A percentile compares a stretch with the other conserved stretches of the same genome.
Conservation (phyloP, 208 protist species). For the Naegleria fowleri region DNA sequence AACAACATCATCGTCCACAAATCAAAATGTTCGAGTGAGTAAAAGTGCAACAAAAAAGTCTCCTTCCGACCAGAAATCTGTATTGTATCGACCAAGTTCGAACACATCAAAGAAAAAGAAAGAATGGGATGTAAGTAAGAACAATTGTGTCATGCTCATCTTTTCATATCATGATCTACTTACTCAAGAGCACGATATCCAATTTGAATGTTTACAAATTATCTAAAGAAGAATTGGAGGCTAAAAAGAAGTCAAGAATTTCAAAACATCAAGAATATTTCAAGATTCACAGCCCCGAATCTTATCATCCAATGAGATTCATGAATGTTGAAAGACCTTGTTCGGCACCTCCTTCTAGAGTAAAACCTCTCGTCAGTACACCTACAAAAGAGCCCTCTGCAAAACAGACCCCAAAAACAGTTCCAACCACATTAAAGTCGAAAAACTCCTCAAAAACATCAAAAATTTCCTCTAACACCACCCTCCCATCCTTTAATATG, state of each 20-base stretch:
- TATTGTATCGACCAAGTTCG: background rate
- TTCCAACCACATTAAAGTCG: background rate
- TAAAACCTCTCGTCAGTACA: background rate
- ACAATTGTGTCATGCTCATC: no score
- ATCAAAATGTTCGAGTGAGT: no score
- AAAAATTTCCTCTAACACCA: background rate
- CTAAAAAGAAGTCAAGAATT: background rate
- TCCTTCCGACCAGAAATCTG: no score
- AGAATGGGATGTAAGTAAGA: constrained; percentile 9
- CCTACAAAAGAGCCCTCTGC: background rate
- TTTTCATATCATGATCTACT: no score
- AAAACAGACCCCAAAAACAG: background rate
- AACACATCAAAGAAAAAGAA: background rate
- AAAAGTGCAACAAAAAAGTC: no score
- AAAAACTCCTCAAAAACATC: background rate
- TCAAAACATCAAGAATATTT: background rate
- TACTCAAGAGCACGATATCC: background rate
- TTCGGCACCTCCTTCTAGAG: background rate
- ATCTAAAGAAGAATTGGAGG: background rate
- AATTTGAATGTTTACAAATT: background rate
- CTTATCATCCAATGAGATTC: background rate
- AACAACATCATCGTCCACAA: no score
- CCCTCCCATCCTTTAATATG: background rate
- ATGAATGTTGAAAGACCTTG: background rate
- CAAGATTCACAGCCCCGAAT: background rate